Evolutionary conservation across 73 alveolate genomes (phyloP).

Genomic region (Paramecium tetraurelia): DNA sequence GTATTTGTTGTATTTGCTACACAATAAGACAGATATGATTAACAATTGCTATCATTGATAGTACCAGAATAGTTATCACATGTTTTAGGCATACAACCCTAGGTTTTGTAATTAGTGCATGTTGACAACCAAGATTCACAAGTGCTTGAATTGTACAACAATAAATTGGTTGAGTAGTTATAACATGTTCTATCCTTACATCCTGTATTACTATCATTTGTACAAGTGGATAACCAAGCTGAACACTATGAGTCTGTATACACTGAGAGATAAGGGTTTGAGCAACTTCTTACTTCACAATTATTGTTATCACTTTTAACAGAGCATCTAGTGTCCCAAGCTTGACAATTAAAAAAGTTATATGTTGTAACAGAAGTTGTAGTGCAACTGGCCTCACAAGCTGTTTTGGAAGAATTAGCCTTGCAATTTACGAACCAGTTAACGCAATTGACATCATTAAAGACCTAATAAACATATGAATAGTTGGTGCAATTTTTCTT

Average conservation of each 20-base stretch:
- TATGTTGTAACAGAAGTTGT: neutral
- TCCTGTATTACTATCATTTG: neutral
- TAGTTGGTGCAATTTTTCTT: neutral
- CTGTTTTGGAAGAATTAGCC: neutral
- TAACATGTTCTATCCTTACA: conserved; percentile 5
- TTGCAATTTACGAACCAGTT: neutral
- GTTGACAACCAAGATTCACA: neutral
- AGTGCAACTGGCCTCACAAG: conserved; percentile 5
- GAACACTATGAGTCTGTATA: neutral
- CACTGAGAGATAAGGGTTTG: neutral
- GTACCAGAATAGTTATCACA: neutral
- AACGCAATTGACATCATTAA: neutral
- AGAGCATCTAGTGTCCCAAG: neutral
- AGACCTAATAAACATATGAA: neutral
- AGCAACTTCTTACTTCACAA: neutral
- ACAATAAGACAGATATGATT: neutral
- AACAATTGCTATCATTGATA: neutral
- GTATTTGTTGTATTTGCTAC: neutral
- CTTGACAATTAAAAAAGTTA: neutral
- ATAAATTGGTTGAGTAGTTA: neutral
- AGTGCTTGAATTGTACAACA: neutral
- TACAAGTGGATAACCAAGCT: neutral
- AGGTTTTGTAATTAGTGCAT: neutral
- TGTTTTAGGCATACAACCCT: neutral
- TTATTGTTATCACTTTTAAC: neutral